Conservation (phyloP, 164 flowering plant species). For the Buxus sempervirens region DNA sequence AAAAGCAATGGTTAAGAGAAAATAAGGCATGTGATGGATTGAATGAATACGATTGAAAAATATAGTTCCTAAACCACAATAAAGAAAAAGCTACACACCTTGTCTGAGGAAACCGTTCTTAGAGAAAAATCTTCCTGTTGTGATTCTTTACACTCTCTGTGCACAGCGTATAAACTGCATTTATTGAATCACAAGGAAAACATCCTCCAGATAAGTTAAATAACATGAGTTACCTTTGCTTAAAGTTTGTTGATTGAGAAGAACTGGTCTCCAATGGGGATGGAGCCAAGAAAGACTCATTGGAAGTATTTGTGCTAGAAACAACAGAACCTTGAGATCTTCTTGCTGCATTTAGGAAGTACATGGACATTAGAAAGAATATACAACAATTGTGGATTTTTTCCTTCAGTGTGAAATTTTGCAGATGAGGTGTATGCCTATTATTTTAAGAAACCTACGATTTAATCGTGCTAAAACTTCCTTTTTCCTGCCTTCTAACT, state of each 20-base stretch:
- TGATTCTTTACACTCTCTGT: conserved; percentile 24
- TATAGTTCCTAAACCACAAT: background rate
- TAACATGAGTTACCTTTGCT: conserved; percentile 21
- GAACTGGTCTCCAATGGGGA: conserved; percentile 20
- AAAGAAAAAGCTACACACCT: conserved; percentile 30
- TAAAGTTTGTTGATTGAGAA: conserved; percentile 15
- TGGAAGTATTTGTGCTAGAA: conserved; percentile 12
- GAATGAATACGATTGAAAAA: background rate
- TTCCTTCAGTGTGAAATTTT: background rate
- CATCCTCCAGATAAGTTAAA: background rate
- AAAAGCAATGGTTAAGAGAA: background rate
- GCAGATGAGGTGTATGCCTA: background rate
- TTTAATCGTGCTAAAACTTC: conserved; percentile 75
- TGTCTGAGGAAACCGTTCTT: conserved; percentile 46
- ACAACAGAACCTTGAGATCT: conserved; percentile 28
- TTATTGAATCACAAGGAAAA: background rate
- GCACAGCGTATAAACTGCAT: conserved; percentile 5
- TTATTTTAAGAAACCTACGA: conserved; percentile 40
- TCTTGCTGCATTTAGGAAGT: conserved; percentile 44
- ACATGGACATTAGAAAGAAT: background rate
- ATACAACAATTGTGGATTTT: background rate
- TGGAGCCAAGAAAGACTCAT: conserved; percentile 16
- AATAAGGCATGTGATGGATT: background rate
- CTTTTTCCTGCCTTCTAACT: conserved; percentile 72
- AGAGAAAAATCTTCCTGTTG: conserved; percentile 21